Evolutionary conservation across 2,329 filamentous ascomycete species (phyloP).

Genomic region (Helotiales sp.): DNA sequence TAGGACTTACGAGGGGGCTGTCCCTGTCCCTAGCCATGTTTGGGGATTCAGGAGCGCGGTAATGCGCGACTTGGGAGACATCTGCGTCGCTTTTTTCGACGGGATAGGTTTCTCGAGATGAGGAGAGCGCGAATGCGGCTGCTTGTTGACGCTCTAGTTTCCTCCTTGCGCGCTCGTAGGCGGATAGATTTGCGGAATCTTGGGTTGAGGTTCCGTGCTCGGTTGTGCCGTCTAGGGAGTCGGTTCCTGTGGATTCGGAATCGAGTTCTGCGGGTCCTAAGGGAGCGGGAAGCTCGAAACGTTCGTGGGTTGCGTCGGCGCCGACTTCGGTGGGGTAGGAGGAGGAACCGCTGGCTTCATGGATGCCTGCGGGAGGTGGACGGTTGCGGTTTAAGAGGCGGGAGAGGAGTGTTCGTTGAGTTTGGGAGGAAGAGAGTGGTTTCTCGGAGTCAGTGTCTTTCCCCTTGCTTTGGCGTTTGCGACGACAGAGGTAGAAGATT

Average conservation of each 20-base stretch:
- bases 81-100: constrained; percentile 39
- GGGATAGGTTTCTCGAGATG: constrained; percentile 42
- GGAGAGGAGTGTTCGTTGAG: constrained; percentile 52
- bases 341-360: constrained; percentile 57
- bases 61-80: constrained; percentile 42
- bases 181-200: constrained; percentile 48
- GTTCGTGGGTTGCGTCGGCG: constrained; percentile 34
- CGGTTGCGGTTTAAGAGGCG: constrained; percentile 49
- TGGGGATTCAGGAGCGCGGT: constrained; percentile 41
- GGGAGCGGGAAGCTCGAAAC: constrained; percentile 37
- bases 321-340: constrained; percentile 50
- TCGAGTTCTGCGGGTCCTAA: constrained; percentile 38
- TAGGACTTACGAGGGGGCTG: constrained; percentile 31
- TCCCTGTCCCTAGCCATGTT: constrained; percentile 27
- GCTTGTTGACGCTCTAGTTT: constrained; percentile 58
- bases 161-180: constrained; percentile 57
- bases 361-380: constrained; percentile 53
- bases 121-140: constrained; percentile 54
- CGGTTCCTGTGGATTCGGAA: constrained; percentile 32
- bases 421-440: constrained; percentile 41
- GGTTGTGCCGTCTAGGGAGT: constrained; percentile 30
- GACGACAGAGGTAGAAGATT: constrained; percentile 27
- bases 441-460: constrained; percentile 23
- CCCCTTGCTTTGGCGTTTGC: constrained; percentile 37
- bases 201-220: constrained; percentile 30